phyloP scores from a whole-genome alignment of 306 rosid genomes.

The Pueraria montana region DNA sequence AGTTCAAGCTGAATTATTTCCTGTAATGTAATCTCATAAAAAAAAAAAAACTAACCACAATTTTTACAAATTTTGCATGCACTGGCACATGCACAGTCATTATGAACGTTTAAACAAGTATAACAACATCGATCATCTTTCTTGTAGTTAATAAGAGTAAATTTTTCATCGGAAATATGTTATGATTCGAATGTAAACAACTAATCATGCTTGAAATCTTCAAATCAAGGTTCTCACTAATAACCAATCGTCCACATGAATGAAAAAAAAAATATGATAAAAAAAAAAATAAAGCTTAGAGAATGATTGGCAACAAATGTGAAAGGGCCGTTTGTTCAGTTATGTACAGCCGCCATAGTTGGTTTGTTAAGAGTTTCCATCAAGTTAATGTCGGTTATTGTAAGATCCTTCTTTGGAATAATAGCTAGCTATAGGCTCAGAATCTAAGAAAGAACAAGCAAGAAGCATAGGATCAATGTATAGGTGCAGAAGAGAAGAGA shows the following conservation, averaged over 20 bases:
- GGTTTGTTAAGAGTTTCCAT: constrained; percentile 49
- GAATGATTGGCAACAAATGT: constrained; percentile 33
- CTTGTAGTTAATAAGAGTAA: background rate
- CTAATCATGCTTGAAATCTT: background rate
- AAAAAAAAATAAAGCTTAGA: too few species aligned
- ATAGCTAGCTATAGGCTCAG: constrained; percentile 28
- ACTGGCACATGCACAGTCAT: too few species aligned
- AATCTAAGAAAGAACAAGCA: constrained; percentile 73
- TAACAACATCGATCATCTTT: background rate
- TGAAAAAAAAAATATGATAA: background rate
- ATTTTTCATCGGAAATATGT: too few species aligned
- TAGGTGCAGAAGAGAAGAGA: constrained; percentile 19
- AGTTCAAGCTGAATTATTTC: too few species aligned
- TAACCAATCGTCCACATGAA: constrained; percentile 1
- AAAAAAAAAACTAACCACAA: too few species aligned
- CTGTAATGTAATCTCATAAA: too few species aligned
- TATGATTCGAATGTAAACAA: background rate
- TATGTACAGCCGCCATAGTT: constrained; percentile 64
- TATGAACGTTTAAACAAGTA: background rate
- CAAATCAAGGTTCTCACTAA: background rate
- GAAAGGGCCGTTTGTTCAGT: constrained; percentile 51
- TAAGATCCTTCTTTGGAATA: constrained; percentile 41
- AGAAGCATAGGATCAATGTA: constrained; percentile 88
- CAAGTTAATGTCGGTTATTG: constrained; percentile 39
- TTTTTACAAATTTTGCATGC: too few species aligned